These are phyloP conservation scores for Hibiscus syriacus DNA, from an alignment of 345 rosid genomes.

Conservation along the genomic window DNA sequence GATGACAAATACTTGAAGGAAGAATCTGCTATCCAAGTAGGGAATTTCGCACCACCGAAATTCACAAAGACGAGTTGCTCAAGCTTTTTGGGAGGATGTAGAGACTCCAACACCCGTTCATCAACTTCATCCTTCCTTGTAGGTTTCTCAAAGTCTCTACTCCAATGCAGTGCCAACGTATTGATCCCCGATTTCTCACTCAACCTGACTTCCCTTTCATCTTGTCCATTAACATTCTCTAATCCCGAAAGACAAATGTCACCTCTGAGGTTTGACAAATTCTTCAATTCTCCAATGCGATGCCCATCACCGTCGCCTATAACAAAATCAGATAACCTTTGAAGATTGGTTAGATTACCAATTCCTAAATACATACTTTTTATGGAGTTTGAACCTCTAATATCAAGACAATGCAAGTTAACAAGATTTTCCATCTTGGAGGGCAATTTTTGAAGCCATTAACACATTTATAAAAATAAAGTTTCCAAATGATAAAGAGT, in stretches of 20 bases:
- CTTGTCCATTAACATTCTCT: not conserved
- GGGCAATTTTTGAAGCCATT: not conserved
- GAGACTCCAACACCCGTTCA: not conserved
- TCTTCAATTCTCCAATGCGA: not conserved
- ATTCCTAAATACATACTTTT: not conserved
- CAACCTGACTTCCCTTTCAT: not conserved
- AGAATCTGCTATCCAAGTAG: not conserved
- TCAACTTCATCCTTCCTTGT: not conserved
- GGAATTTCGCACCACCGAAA: not conserved
- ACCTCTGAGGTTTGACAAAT: not conserved
- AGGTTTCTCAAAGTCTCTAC: not conserved
- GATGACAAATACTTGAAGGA: not conserved
- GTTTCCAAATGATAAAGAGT: conserved; percentile 29
- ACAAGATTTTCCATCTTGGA: not conserved
- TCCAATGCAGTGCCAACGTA: not conserved
- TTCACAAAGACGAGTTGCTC: no score
- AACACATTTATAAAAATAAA: conserved; percentile 9
- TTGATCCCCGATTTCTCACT: not conserved
- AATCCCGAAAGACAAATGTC: not conserved
- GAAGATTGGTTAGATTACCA: not conserved
- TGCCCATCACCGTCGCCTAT: not conserved
- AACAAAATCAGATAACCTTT: not conserved
- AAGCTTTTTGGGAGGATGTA: no score
- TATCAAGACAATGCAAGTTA: not conserved
- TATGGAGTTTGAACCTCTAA: not conserved